Evolutionary conservation across 2,329 filamentous ascomycete genomes (phyloP).

Genomic region (Alternaria atra): DNA sequence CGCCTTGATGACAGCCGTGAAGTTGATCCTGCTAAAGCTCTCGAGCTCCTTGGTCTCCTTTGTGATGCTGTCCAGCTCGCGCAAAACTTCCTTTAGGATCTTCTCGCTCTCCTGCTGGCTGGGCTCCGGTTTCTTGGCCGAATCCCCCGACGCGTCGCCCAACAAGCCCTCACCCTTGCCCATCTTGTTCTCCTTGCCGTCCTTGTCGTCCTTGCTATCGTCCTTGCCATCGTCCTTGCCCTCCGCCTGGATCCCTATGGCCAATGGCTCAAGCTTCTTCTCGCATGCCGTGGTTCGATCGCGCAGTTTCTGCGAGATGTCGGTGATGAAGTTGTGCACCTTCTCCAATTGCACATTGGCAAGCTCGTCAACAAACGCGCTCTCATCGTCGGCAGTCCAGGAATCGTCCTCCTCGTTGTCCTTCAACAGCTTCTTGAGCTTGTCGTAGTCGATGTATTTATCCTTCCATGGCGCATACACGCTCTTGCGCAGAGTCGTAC

Average conservation of each 20-base stretch:
- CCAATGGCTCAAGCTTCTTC: conserved; percentile 68
- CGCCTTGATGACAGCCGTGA: conserved; percentile 96
- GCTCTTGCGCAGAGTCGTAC: conserved; percentile 81
- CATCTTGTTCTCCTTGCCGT: conserved; percentile 17
- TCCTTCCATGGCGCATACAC: conserved; percentile 89
- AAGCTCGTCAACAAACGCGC: conserved; percentile 91
- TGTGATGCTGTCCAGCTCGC: conserved; percentile 85
- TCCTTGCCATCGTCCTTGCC: conserved; percentile 25
- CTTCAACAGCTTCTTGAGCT: conserved; percentile 87
- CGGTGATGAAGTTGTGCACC: conserved; percentile 86
- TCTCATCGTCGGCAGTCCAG: conserved; percentile 96
- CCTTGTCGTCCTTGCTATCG: conserved; percentile 17
- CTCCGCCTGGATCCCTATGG: conserved; percentile 46
- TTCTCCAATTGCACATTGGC: conserved; percentile 96
- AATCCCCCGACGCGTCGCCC: conserved; percentile 26
- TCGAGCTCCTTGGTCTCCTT: conserved; percentile 93
- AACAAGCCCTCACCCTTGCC: conserved; percentile 23
- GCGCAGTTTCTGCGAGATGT: conserved; percentile 81
- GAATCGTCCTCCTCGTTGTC: conserved; percentile 69
- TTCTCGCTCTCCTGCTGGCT: conserved; percentile 55
- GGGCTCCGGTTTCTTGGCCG: conserved; percentile 36
- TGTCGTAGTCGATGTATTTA: conserved; percentile 94
- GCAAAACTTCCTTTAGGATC: conserved; percentile 74
- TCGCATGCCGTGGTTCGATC: conserved; percentile 79
- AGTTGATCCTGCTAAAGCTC: conserved; percentile 95